phyloP scores from a whole-genome alignment of 352 stramenopile species.

The Phytophthora multivora region DNA sequence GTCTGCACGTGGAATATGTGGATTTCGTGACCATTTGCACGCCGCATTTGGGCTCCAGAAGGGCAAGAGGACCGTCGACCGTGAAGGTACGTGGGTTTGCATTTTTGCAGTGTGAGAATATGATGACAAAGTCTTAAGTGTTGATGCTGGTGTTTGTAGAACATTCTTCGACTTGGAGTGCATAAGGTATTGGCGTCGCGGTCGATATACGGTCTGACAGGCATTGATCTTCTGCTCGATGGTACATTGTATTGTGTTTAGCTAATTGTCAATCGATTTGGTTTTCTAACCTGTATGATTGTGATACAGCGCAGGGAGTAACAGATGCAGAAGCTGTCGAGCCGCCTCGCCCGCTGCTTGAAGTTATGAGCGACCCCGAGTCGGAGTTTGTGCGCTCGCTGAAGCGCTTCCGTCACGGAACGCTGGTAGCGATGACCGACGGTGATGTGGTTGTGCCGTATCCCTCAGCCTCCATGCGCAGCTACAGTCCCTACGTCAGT shows the following conservation, averaged over 20 bases:
- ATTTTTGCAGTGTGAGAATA: slow-evolving; percentile 2
- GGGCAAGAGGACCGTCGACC: slow-evolving; percentile 60
- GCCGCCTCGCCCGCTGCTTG: slow-evolving; percentile 45
- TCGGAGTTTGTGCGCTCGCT: slow-evolving; percentile 61
- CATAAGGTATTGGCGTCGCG: slow-evolving; percentile 69
- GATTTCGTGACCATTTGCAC: slow-evolving; percentile 85
- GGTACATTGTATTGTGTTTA: slow-evolving; percentile 21
- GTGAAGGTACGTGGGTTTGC: slow-evolving; percentile 54
- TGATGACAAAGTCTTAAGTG: slow-evolving; percentile 3
- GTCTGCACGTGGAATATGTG: slow-evolving; percentile 69
- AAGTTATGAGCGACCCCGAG: slow-evolving; percentile 68
- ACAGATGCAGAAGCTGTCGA: slow-evolving; percentile 9
- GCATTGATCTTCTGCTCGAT: slow-evolving; percentile 73
- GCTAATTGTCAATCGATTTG: neutral
- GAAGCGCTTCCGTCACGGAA: slow-evolving; percentile 59
- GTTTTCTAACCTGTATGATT: slow-evolving; percentile 3
- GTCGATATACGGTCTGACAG: slow-evolving; percentile 76
- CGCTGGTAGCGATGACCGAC: slow-evolving; percentile 77
- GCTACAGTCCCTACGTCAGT: slow-evolving; percentile 68
- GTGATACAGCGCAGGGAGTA: slow-evolving; percentile 19
- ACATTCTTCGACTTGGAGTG: slow-evolving; percentile 70
- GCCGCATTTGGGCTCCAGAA: slow-evolving; percentile 73
- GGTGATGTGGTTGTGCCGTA: slow-evolving; percentile 79
- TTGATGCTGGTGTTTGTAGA: slow-evolving; percentile 38
- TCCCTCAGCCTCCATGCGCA: slow-evolving; percentile 73